phyloP scores from a whole-genome alignment of 148 eudicot species.

The Vaccinium corymbosum region DNA sequence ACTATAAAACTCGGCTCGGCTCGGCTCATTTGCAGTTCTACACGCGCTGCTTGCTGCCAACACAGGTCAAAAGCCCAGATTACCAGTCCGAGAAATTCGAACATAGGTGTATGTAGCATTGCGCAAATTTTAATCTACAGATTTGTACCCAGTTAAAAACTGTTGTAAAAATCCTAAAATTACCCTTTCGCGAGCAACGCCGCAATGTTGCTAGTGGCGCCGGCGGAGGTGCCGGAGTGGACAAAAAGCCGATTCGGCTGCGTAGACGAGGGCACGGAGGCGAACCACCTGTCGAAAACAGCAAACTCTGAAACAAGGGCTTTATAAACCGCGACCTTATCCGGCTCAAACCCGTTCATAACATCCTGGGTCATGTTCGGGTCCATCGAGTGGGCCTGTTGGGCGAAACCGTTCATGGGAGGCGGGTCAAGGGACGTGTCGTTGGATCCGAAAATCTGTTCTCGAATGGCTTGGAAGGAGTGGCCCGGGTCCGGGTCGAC shows the following conservation, averaged over 20 bases:
- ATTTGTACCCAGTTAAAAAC: not conserved
- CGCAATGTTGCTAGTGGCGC: slow-evolving; percentile 74
- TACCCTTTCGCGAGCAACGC: slow-evolving; percentile 50
- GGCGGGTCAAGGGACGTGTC: slow-evolving; percentile 46
- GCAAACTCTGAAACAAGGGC: slow-evolving; percentile 68
- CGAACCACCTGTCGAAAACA: slow-evolving; percentile 86
- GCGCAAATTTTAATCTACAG: not conserved
- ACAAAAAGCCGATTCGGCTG: slow-evolving; percentile 82
- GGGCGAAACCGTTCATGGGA: slow-evolving; percentile 79
- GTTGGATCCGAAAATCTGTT: slow-evolving; percentile 73
- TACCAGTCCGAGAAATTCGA: not conserved
- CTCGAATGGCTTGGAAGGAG: slow-evolving; percentile 78
- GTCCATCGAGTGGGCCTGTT: slow-evolving; percentile 56
- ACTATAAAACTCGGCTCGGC: no score
- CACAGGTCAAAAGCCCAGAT: no score
- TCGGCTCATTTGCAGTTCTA: no score
- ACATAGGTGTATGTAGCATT: no score
- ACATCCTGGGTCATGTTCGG: slow-evolving; percentile 63
- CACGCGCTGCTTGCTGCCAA: no score
- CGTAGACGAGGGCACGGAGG: slow-evolving; percentile 75
- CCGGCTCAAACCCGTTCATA: slow-evolving; percentile 68
- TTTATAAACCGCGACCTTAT: slow-evolving; percentile 55
- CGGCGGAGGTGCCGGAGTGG: slow-evolving; percentile 79
- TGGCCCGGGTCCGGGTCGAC: slow-evolving; percentile 94
- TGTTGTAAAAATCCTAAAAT: not conserved